phyloP scores from a whole-genome alignment of 352 stramenopile genomes.

The Pythium monospermum region DNA sequence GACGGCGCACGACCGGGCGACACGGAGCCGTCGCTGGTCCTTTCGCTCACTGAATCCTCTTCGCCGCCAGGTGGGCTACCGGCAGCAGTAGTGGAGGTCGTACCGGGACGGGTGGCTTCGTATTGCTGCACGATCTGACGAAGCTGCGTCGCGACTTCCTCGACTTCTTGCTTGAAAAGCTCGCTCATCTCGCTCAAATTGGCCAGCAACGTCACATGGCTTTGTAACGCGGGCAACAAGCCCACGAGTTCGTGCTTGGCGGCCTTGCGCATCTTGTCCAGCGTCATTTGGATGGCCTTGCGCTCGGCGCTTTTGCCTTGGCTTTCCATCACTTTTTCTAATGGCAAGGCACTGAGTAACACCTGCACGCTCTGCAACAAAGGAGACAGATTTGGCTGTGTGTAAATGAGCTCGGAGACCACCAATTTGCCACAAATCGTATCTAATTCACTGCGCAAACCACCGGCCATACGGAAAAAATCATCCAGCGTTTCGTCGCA shows the following conservation, averaged over 20 bases:
- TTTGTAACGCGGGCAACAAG: conserved; percentile 58
- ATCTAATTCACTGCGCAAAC: conserved; percentile 72
- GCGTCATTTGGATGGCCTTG: conserved; percentile 60
- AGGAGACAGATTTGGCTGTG: conserved; percentile 36
- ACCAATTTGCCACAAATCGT: conserved; percentile 55
- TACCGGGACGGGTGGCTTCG: not conserved
- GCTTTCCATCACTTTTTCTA: conserved; percentile 62
- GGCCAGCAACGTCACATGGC: conserved; percentile 46
- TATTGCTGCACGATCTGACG: conserved; percentile 38
- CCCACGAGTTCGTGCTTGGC: conserved; percentile 64
- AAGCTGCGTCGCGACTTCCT: conserved; percentile 40
- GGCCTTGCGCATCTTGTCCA: conserved; percentile 83
- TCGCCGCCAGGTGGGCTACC: no score
- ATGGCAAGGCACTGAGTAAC: conserved; percentile 57
- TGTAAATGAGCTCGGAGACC: conserved; percentile 80
- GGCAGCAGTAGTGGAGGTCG: not conserved
- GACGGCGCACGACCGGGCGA: no score
- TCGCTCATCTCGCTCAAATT: conserved; percentile 45
- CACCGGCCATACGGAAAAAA: conserved; percentile 77
- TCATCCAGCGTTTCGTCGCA: conserved; percentile 58
- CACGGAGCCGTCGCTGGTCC: no score
- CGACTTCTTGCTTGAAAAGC: conserved; percentile 52
- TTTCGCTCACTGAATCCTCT: no score
- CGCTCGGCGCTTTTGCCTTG: conserved; percentile 75
- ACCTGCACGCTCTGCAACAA: conserved; percentile 30